phyloP scores from a whole-genome alignment of 2,329 filamentous ascomycete species.

The Penicillium sp. region DNA sequence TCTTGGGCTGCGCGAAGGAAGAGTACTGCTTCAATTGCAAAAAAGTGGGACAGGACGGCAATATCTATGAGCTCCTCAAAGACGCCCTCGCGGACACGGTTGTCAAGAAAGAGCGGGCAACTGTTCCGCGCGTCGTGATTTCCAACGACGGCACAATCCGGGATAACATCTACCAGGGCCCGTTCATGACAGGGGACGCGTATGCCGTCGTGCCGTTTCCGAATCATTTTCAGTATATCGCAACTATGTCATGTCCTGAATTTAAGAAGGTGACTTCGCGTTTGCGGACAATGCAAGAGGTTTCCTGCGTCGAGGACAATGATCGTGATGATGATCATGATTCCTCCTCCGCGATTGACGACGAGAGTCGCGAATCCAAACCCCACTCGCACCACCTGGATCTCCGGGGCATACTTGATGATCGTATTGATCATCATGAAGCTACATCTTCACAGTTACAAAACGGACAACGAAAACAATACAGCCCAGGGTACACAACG shows the following conservation, averaged over 20 bases:
- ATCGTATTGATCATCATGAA: not conserved
- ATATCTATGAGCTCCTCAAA: slow-evolving; percentile 59
- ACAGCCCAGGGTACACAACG: not conserved
- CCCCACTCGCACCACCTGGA: not conserved
- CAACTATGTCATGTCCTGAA: not conserved
- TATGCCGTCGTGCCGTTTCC: slow-evolving; percentile 24
- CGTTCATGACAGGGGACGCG: slow-evolving; percentile 58
- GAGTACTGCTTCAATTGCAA: not conserved
- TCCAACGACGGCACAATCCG: slow-evolving; percentile 66
- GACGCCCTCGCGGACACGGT: slow-evolving; percentile 58
- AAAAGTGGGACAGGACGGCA: slow-evolving; percentile 47
- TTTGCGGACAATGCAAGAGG: not conserved
- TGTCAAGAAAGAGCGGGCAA: slow-evolving; percentile 56
- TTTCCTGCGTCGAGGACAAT: not conserved
- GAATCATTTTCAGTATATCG: not conserved
- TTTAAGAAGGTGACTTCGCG: not conserved
- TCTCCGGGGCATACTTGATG: not conserved
- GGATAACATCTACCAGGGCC: slow-evolving; percentile 67
- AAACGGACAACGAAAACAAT: not conserved
- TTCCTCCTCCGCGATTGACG: too few species aligned
- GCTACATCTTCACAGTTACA: not conserved
- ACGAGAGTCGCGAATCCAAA: not conserved
- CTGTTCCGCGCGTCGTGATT: slow-evolving; percentile 61
- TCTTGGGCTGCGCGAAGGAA: slow-evolving; percentile 63
- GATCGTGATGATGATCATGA: not conserved